Evolutionary conservation across 108 stramenopile genomes (phyloP).

Genomic region (Phaeodactylum tricornutum): DNA sequence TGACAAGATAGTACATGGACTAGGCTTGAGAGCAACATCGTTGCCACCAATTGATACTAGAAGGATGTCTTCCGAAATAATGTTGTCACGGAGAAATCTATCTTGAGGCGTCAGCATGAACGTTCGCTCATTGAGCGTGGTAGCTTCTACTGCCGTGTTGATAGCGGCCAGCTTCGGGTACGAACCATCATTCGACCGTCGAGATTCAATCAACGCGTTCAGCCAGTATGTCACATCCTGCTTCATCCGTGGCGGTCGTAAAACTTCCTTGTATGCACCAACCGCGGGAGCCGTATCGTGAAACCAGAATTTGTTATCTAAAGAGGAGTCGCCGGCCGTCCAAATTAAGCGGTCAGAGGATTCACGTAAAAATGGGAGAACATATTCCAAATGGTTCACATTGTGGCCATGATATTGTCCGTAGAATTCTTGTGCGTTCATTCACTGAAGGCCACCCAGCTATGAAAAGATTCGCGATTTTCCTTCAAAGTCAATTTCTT

Average conservation of each 20-base stretch:
- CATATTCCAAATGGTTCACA: constrained; percentile 31
- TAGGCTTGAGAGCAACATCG: constrained; percentile 72
- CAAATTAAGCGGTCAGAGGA: constrained; percentile 41
- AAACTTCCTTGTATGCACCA: constrained; percentile 28
- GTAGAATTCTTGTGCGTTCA: constrained; percentile 36
- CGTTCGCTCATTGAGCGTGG: constrained; percentile 58
- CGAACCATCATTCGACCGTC: neutral
- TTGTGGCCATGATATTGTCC: constrained; percentile 67
- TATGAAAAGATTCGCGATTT: no score
- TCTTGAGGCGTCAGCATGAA: constrained; percentile 56
- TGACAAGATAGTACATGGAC: constrained; percentile 59
- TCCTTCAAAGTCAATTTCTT: no score
- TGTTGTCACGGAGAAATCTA: constrained; percentile 65
- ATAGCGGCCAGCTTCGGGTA: constrained; percentile 33
- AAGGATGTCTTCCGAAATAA: constrained; percentile 52
- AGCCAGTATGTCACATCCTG: constrained; percentile 79
- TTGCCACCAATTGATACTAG: constrained; percentile 83
- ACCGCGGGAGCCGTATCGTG: constrained; percentile 36
- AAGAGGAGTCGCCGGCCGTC: constrained; percentile 60
- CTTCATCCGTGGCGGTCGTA: constrained; percentile 47
- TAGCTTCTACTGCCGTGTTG: constrained; percentile 77
- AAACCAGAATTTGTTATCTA: constrained; percentile 83
- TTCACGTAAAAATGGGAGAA: constrained; percentile 46
- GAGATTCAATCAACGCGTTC: constrained; percentile 18
- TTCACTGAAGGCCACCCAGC: no score